Evolutionary conservation across 2,329 filamentous ascomycete species (phyloP), one percentile per base, ranked within the genome.

Genomic region (Aspergillus sp.): DNA sequence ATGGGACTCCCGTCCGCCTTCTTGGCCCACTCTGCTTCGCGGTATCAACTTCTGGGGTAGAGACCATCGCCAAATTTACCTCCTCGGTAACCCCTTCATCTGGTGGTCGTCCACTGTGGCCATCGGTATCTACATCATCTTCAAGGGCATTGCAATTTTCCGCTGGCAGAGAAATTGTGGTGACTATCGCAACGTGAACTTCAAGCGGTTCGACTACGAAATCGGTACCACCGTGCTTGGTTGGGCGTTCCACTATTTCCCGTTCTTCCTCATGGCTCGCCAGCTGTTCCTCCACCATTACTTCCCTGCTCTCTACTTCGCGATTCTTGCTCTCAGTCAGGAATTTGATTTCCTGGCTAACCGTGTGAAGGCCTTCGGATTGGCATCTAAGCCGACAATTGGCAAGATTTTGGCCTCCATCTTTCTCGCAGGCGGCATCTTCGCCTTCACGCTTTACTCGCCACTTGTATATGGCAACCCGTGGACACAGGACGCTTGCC

Each of bases 41-140:
- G 94, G 94, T 65, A 99, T 99, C 81, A 99, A 99, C 79, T 99
- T 99, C 81, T 99, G 94, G 94, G 91, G 93, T 60, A 91, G 88
- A 65, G 82, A 96, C 65, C 82, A 96, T 72, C 90, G 91, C 55
- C 94, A 99, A 71, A 91, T 99, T 63, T 99, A 99, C 73, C 86
- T 99, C 17, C 86, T 96, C 51, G 94, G 94, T 50, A 97, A 99
- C 73, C 92, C 92, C 2, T 74, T 96, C 52, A 87, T 97, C 62
- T 99, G 94, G 94, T 97, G 89, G 87, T 86, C 85, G 30, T 91
- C 90, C 6, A 93, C 89, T 13, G 77, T 85, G 8, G 87, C 91
- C 16, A 83, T 99, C 58, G 82, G 78, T 26, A 69, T 91, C 36
- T 99, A 96, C 70, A 73, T 86, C 33, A 66, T 85, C 20, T 93